Evolutionary conservation across 805 yeast species (phyloP).

Genomic region (Candida awuae): DNA sequence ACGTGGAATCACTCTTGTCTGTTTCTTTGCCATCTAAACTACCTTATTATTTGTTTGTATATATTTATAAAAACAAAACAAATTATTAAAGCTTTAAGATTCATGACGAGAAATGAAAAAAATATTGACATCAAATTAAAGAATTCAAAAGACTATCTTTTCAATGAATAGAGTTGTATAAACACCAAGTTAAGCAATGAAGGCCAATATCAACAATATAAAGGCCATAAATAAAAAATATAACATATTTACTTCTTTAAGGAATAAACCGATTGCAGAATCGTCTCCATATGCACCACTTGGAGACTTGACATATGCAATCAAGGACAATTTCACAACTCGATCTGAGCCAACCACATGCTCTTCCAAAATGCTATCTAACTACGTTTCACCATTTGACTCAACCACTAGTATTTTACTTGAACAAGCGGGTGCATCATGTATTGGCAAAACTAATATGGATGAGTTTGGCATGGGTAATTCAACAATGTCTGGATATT

Average conservation of each 20-base stretch:
- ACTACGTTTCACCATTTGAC: slow-evolving; percentile 68
- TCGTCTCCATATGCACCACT: slow-evolving; percentile 8
- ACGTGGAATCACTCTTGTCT: slow-evolving; percentile 23
- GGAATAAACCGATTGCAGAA: slow-evolving; percentile 10
- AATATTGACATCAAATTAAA: neutral
- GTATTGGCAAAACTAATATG: slow-evolving; percentile 80
- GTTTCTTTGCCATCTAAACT: slow-evolving; percentile 10
- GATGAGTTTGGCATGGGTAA: slow-evolving; percentile 99
- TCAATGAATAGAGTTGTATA: neutral
- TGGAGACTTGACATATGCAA: slow-evolving; percentile 30
- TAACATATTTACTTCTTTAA: slow-evolving; percentile 36
- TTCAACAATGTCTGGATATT: slow-evolving; percentile 45
- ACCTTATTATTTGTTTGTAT: too few relatives aligned
- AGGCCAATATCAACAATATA: slow-evolving; percentile 4
- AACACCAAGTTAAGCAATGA: neutral
- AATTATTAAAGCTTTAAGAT: neutral
- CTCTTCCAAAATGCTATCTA: slow-evolving; percentile 54
- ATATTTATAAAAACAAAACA: too few relatives aligned
- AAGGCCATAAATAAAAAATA: slow-evolving; percentile 16
- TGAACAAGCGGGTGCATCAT: slow-evolving; percentile 39
- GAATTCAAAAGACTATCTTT: neutral
- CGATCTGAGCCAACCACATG: slow-evolving; percentile 62
- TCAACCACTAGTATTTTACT: slow-evolving; percentile 63
- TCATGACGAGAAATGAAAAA: too few relatives aligned
- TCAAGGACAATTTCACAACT: slow-evolving; percentile 81